These are phyloP conservation scores for Dillenia suffruticosa DNA, from an alignment of 164 flowering plant genomes.

Conservation along the genomic window DNA sequence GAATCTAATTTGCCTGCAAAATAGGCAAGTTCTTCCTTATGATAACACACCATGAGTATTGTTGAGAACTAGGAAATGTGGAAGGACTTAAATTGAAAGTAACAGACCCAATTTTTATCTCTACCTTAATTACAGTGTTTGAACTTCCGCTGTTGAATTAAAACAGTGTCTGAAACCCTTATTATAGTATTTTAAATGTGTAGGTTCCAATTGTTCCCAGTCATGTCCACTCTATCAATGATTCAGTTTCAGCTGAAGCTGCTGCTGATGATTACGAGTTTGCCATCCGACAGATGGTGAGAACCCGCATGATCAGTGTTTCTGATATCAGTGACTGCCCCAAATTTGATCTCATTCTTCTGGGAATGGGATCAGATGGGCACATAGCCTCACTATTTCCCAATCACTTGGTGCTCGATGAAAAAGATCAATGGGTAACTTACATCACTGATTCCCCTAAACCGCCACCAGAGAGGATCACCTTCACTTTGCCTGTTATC, in stretches of 20 bases:
- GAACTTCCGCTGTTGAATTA: no score
- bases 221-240: constrained; percentile 66
- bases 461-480: constrained; percentile 79
- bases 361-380: constrained; percentile 83
- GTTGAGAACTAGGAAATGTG: no score
- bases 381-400: constrained; percentile 76
- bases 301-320: constrained; percentile 45
- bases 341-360: constrained; percentile 71
- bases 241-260: constrained; percentile 64
- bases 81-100: no score
- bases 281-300: constrained; percentile 62
- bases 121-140: no score
- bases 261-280: constrained; percentile 74
- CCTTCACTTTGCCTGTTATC: constrained; percentile 81
- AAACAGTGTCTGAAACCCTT: no score
- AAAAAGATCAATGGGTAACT: constrained; percentile 67
- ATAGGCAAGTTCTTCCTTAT: no score
- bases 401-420: constrained; percentile 41
- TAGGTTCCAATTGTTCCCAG: constrained; percentile 71
- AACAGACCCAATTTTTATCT: no score
- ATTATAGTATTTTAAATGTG: neutral
- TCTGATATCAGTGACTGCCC: constrained; percentile 69
- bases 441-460: constrained; percentile 69
- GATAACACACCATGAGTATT: no score
- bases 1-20: no score